Conservation (phyloP, 2,329 filamentous ascomycete species). For the Diaporthe aspalathi region DNA sequence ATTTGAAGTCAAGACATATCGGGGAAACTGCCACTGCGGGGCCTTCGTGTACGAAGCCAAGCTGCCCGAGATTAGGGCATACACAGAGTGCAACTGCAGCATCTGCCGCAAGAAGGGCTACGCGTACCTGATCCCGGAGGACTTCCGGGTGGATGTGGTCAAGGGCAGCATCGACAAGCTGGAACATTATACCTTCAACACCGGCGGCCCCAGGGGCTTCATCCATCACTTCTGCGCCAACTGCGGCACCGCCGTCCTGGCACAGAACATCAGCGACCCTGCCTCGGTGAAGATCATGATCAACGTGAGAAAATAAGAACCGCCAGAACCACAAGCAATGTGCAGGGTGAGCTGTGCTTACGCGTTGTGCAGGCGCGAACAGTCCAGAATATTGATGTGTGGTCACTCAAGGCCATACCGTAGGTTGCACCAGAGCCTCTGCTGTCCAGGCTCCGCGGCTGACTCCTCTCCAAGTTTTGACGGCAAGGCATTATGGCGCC, state of each 20-base stretch:
- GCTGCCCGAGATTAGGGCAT: constrained; percentile 68
- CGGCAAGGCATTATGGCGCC: constrained; percentile 47
- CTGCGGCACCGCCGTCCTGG: constrained; percentile 60
- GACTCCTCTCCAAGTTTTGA: constrained; percentile 50
- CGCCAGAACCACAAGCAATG: not conserved
- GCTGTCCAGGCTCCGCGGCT: not conserved
- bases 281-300: constrained; percentile 49
- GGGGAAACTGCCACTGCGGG: constrained; percentile 69
- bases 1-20: constrained; percentile 54
- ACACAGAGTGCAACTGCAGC: constrained; percentile 73
- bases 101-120: constrained; percentile 67
- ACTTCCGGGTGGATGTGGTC: constrained; percentile 55
- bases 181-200: constrained; percentile 57
- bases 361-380: constrained; percentile 29
- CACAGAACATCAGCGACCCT: constrained; percentile 45
- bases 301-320: constrained; percentile 53
- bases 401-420: constrained; percentile 20
- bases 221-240: constrained; percentile 63
- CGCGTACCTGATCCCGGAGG: constrained; percentile 50
- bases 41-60: constrained; percentile 63
- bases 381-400: constrained; percentile 33
- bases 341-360: constrained; percentile 28
- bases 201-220: constrained; percentile 43
- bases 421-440: not conserved
- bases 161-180: constrained; percentile 57